These are phyloP conservation scores for Penicillium sp. DNA, from an alignment of 2,329 filamentous ascomycete genomes.

Conservation along the genomic window DNA sequence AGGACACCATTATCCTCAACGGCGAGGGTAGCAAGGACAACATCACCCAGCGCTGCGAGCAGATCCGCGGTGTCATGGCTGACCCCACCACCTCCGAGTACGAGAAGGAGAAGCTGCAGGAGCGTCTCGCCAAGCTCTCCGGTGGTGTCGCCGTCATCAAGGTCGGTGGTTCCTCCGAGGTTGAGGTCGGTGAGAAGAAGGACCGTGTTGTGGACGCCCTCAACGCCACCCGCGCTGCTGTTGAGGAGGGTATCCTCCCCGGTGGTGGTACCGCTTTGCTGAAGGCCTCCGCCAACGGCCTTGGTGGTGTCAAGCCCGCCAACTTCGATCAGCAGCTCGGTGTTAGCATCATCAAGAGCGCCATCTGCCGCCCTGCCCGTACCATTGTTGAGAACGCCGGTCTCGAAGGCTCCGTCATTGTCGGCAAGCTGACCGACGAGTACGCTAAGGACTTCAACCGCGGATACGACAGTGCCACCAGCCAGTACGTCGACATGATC, in stretches of 20 bases:
- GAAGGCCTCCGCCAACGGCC: slow-evolving; percentile 90
- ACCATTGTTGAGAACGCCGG: slow-evolving; percentile 98
- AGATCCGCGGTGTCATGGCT: slow-evolving; percentile 94
- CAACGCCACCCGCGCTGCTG: slow-evolving; percentile 95
- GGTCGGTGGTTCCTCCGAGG: slow-evolving; percentile 94
- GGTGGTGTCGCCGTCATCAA: slow-evolving; percentile 99
- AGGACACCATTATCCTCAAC: slow-evolving; percentile 98
- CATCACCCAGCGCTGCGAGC: slow-evolving; percentile 94
- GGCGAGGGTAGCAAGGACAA: slow-evolving; percentile 92
- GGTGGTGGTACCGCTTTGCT: slow-evolving; percentile 97
- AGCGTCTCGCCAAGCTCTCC: slow-evolving; percentile 98
- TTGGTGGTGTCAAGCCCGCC: slow-evolving; percentile 75
- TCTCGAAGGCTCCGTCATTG: slow-evolving; percentile 89
- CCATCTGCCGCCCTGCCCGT: slow-evolving; percentile 91
- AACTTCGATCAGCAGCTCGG: slow-evolving; percentile 99
- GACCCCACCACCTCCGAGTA: slow-evolving; percentile 96
- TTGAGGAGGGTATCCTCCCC: slow-evolving; percentile 98
- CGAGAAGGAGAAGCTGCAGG: slow-evolving; percentile 99
- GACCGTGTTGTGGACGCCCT: slow-evolving; percentile 97
- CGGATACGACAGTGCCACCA: slow-evolving; percentile 94
- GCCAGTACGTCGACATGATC: slow-evolving; percentile 99
- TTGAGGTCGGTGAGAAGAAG: slow-evolving; percentile 99
- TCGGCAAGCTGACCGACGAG: slow-evolving; percentile 97
- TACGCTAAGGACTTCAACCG: slow-evolving; percentile 92
- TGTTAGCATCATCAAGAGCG: slow-evolving; percentile 95